These are phyloP conservation scores for Ophiocordyceps australis DNA, from an alignment of 2,329 filamentous ascomycete species.

Conservation along the genomic window DNA sequence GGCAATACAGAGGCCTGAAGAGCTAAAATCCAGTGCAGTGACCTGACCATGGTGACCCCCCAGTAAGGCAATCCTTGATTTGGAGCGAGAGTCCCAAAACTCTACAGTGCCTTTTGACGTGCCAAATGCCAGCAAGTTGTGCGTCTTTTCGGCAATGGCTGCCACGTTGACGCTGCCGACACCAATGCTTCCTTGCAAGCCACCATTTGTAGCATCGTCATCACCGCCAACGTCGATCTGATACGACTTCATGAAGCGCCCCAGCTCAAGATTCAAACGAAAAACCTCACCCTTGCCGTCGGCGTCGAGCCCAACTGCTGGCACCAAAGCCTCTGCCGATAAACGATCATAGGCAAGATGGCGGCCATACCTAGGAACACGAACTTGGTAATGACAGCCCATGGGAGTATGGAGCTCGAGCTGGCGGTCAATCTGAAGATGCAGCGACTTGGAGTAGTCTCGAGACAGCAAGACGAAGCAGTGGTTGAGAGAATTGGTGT, in stretches of 20 bases:
- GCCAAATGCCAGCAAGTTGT: constrained; percentile 83
- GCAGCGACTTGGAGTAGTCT: constrained; percentile 88
- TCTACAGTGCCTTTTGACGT: constrained; percentile 92
- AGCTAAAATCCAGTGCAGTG: constrained; percentile 74
- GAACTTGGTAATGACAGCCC: constrained; percentile 75
- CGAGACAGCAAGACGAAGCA: constrained; percentile 76
- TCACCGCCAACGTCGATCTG: constrained; percentile 81
- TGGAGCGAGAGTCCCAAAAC: constrained; percentile 83
- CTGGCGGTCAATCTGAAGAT: constrained; percentile 79
- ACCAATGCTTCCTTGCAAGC: constrained; percentile 72
- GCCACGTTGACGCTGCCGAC: constrained; percentile 77
- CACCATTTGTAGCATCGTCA: constrained; percentile 59
- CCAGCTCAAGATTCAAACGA: constrained; percentile 75
- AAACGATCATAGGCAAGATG: constrained; percentile 72
- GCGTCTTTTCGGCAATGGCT: constrained; percentile 71
- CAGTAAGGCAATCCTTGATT: constrained; percentile 63
- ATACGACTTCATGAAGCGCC: constrained; percentile 87
- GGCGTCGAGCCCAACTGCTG: constrained; percentile 69
- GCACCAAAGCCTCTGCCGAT: constrained; percentile 71
- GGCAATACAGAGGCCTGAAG: constrained; percentile 67
- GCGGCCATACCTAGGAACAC: constrained; percentile 81
- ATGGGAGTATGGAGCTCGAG: constrained; percentile 86
- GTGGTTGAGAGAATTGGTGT: constrained; percentile 82
- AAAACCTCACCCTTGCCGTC: constrained; percentile 88
- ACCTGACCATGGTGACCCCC: constrained; percentile 53